Percentiles rank a stretch among this genome's conserved stretches.
phyloP scores from a whole-genome alignment of 2,329 filamentous ascomycete genomes.

The Gyromitra esculenta region DNA sequence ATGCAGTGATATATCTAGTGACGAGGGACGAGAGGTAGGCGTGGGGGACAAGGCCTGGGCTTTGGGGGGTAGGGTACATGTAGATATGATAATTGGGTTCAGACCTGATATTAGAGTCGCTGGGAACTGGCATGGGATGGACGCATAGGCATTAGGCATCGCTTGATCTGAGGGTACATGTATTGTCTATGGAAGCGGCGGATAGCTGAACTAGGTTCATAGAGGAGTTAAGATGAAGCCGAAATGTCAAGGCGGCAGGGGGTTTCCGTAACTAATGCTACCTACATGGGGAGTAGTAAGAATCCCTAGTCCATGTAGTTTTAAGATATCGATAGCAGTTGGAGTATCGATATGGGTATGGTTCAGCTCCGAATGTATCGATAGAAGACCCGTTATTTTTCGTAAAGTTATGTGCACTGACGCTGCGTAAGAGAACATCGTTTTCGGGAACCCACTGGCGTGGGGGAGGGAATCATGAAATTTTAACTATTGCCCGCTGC shows the following conservation, averaged over 20 bases:
- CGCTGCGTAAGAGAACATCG: neutral
- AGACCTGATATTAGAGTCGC: slow-evolving; percentile 1
- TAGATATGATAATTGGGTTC: neutral
- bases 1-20: slow-evolving; percentile 1
- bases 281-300: neutral
- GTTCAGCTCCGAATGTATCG: slow-evolving; percentile 3
- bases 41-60: slow-evolving; percentile 8
- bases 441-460: slow-evolving; percentile 32
- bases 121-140: slow-evolving; percentile 14
- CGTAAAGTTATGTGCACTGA: neutral
- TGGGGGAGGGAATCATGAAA: slow-evolving; percentile 6
- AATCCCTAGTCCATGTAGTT: neutral
- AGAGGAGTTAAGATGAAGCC: slow-evolving; percentile 3
- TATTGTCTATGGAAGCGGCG: neutral
- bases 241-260: neutral
- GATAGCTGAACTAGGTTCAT: neutral
- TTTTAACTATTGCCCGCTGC: slow-evolving; percentile 15
- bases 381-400: slow-evolving; percentile 16
- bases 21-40: neutral
- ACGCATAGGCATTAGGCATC: slow-evolving; percentile 7
- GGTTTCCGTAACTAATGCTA: neutral
- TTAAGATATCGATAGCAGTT: neutral
- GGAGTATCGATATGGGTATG: neutral
- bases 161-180: neutral
- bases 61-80: neutral